Evolutionary conservation across 805 yeast genomes (phyloP), one percentile per base, ranked within the genome.

Genomic region (Starmerella floris): DNA sequence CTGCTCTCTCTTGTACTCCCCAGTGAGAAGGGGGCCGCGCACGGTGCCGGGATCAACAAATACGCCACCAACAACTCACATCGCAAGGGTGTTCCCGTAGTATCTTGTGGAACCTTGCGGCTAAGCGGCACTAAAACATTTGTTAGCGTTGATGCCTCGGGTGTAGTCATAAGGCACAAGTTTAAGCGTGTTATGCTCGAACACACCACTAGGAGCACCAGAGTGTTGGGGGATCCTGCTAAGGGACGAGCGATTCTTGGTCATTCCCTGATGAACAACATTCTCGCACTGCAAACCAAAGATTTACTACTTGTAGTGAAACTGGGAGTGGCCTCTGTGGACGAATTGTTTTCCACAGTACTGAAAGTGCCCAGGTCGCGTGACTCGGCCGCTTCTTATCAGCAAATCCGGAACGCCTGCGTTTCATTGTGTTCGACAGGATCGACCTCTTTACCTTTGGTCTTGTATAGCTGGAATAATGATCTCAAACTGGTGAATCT

Each of bases 111-210:
- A 4, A 73, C 76, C 11, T 19, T 36, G 30, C 64, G 30, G 58
- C 76, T 39, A 77, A 71, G 42, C 8, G 39, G 31, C 5, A 21
- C 23, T 6, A 66, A 82, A n/a, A 69, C 74, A 2, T 46, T 80
- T 2, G 60, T 76, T 3, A 69, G 76, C 16, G 62, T 74, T 2
- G 83, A 80, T 53, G 60, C 63, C 10, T 54, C 62, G 11, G 85
- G 87, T 0, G 57, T 74, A 47, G 68, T 80, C 5, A 65, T 77
- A 40, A 67, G 65, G 48, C 95, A 87, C 56, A 72, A 73, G 52
- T 79, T 79, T 1, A 64, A 69, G 35, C 68, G 78, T 43, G 67
- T 75, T 30, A 59, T 83, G 10, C 54, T 79, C 38, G 75, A 77
- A 1, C 66, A 63, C 42, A 65, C 65, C 39, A 65, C 68, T 26